phyloP scores from a whole-genome alignment of 371 early-diverging fungal species.

The Cokeromyces recurvatus region DNA sequence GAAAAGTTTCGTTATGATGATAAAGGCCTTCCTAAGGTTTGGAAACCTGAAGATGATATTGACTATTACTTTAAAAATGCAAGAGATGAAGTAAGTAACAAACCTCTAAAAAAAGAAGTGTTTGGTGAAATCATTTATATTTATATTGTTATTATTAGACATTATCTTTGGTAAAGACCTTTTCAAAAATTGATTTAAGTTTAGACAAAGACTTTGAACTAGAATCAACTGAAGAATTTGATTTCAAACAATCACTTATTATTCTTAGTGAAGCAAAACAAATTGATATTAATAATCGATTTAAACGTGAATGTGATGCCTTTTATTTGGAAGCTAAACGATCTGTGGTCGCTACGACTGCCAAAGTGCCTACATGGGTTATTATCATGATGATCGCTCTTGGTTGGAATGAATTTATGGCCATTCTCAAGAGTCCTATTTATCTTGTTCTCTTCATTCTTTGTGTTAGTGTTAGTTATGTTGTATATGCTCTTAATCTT shows the following conservation, averaged over 20 bases:
- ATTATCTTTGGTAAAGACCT: conserved; percentile 59
- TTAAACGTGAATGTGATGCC: conserved; percentile 86
- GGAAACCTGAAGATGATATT: conserved; percentile 94
- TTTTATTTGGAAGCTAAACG: conserved; percentile 95
- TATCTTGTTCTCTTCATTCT: conserved; percentile 66
- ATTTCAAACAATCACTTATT: conserved; percentile 58
- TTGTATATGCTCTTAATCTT: conserved; percentile 62
- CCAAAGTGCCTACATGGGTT: conserved; percentile 87
- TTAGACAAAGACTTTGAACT: conserved; percentile 36
- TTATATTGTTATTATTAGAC: too few species aligned
- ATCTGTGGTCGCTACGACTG: conserved; percentile 83
- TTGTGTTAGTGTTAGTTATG: conserved; percentile 49
- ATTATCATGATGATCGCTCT: conserved; percentile 68
- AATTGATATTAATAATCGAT: conserved; percentile 74
- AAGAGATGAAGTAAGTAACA: conserved; percentile 50
- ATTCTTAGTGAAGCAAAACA: conserved; percentile 68
- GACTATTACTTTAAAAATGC: conserved; percentile 79
- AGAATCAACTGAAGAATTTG: conserved; percentile 55
- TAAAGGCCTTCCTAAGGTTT: conserved; percentile 88
- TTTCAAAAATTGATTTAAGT: conserved; percentile 53
- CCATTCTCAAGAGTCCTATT: conserved; percentile 77
- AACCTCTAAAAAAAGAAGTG: too few species aligned
- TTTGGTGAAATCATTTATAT: too few species aligned
- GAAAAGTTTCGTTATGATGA: conserved; percentile 92
- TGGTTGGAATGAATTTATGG: conserved; percentile 93